Evolutionary conservation across 257 asterid genomes (phyloP).

Genomic region (Lavandula angustifolia): DNA sequence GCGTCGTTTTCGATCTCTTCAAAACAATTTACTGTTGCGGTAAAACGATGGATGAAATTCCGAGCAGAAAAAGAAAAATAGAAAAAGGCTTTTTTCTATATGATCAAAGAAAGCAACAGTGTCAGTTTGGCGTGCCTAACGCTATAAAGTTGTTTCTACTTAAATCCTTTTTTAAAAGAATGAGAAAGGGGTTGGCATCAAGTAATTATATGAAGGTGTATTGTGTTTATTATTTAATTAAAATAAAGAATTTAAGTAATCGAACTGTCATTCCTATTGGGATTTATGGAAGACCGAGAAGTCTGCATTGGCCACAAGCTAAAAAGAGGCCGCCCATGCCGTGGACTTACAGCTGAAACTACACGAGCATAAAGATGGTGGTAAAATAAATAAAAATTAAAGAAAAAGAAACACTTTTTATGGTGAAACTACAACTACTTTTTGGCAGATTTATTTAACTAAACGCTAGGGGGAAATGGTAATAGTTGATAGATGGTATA

Average conservation of each 20-base stretch:
- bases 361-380: conserved; percentile 14
- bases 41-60: conserved; percentile 15
- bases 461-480: conserved; percentile 31
- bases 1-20: conserved; percentile 43
- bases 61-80: conserved; percentile 13
- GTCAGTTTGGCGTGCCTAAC: conserved; percentile 89
- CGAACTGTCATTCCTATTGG: conserved; percentile 14
- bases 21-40: conserved; percentile 20
- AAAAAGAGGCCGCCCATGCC: conserved; percentile 36
- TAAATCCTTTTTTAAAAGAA: too few species aligned
- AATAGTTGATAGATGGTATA: conserved; percentile 38
- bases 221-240: too few species aligned
- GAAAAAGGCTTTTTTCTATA: not conserved
- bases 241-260: not conserved
- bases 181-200: too few species aligned
- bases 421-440: conserved; percentile 1
- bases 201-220: not conserved
- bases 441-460: conserved; percentile 22
- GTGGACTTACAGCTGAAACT: conserved; percentile 37
- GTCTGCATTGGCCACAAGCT: conserved; percentile 34
- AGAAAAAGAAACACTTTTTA: not conserved
- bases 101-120: conserved; percentile 38
- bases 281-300: conserved; percentile 20
- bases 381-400: not conserved
- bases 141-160: conserved; percentile 29